phyloP scores from a whole-genome alignment of 2,329 filamentous ascomycete species.

The Dryadomyces quercus-mongolicae region DNA sequence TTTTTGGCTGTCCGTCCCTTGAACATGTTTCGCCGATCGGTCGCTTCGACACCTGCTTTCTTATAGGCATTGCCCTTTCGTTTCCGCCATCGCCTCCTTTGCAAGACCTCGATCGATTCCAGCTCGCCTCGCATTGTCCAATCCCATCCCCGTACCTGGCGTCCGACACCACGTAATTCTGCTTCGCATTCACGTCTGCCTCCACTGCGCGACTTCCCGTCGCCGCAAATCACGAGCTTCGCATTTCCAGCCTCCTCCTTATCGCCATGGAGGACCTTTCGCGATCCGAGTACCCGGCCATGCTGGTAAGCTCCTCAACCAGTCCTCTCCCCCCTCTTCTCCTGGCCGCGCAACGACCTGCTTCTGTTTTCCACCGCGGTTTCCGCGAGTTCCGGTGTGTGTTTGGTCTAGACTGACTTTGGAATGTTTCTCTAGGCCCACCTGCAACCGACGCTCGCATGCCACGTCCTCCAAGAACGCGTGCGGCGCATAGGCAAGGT shows the following conservation, averaged over 20 bases:
- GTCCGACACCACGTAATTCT: neutral
- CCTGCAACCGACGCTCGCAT: constrained; percentile 72
- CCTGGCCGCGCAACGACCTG: neutral
- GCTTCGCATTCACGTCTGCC: neutral
- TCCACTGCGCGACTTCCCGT: neutral
- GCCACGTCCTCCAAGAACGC: constrained; percentile 71
- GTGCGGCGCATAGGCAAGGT: constrained; percentile 75
- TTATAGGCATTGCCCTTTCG: neutral
- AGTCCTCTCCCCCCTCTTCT: neutral
- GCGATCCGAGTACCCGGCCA: constrained; percentile 81
- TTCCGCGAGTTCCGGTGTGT: neutral
- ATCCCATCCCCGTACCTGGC: neutral
- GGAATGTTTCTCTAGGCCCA: constrained; percentile 43
- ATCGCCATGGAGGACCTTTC: constrained; percentile 59
- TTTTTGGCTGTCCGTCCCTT: neutral
- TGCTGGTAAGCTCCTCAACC: constrained; percentile 55
- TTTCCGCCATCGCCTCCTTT: no score
- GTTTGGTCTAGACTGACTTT: constrained; percentile 2
- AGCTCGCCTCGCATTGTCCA: neutral
- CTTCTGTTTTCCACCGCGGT: neutral
- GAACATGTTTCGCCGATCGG: constrained; percentile 7
- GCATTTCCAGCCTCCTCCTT: neutral
- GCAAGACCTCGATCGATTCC: neutral
- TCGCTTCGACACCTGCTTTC: constrained; percentile 1
- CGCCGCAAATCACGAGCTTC: neutral